A percentile compares a stretch with the other conserved stretches of the same genome.
Conservation (phyloP, 1,139 yeast genomes). For the Yamadazyma sp. region DNA sequence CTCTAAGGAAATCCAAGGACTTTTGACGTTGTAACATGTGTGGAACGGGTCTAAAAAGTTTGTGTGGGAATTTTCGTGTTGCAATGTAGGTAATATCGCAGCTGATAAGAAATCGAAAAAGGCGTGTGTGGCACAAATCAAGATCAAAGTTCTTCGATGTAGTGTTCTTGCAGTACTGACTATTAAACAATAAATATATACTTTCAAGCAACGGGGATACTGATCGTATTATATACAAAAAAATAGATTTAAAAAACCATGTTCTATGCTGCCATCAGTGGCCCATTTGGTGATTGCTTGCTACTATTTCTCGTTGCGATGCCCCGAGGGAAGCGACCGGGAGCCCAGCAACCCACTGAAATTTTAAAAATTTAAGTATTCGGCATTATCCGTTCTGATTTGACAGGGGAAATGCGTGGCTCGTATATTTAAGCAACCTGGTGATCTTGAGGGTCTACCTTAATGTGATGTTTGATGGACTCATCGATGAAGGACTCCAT, state of each 20-base stretch:
- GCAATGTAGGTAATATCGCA: not conserved
- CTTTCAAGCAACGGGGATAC: too few relatives aligned
- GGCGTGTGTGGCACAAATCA: not conserved
- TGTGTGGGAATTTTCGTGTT: too few relatives aligned
- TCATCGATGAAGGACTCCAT: slow-evolving; percentile 39
- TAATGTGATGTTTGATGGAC: slow-evolving; percentile 35
- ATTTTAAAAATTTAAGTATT: not conserved
- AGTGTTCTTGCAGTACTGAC: too few relatives aligned
- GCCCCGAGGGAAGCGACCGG: not conserved
- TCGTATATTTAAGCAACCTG: slow-evolving; percentile 6
- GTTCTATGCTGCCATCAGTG: not conserved
- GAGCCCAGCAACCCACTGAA: not conserved
- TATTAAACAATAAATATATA: too few relatives aligned
- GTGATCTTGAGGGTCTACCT: slow-evolving; percentile 49
- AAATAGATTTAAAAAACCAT: too few relatives aligned
- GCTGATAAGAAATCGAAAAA: not conserved
- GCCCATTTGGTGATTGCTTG: not conserved
- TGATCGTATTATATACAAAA: not conserved
- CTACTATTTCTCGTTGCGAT: not conserved
- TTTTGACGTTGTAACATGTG: slow-evolving; percentile 8
- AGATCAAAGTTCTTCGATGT: too few relatives aligned
- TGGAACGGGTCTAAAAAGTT: too few relatives aligned
- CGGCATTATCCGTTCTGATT: not conserved
- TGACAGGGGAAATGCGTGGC: not conserved
- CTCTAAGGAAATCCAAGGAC: slow-evolving; percentile 16